Base-by-base conservation (phyloP, 1,284 basidiomycete genomes). In the Wolfiporia cocos region DNA sequence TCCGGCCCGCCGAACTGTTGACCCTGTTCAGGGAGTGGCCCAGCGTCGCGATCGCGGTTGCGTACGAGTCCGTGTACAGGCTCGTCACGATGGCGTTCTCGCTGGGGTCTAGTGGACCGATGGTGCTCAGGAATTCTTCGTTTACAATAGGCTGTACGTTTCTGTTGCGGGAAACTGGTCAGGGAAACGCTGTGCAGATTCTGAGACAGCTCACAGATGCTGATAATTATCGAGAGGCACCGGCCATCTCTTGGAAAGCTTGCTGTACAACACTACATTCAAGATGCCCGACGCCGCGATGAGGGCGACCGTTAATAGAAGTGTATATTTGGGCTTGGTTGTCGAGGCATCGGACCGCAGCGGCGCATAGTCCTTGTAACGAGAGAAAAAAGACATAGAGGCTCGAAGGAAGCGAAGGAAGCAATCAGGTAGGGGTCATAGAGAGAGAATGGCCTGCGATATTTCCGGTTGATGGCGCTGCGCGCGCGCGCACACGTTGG, bases 1-100 rank as follows among this genome's bases (percentile, higher is more conserved):
- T 45, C 20, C 51, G 54, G 14, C 62, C 56, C 3, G 66, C 58
- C 24, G 58, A 60, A 21, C 59, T 61, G 46, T 71, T 66, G 4
- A 58, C 59, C 22, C 51, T 53, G 31, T 49, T 53, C 10, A 70
- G 46, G 1, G 70, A 71, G 48, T 71, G 61, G 4, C 67, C 70
- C 11, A 73, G 62, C 7, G 67, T 65, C 1, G 68, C 65, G n/a
- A 67, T 60, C 3, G 66, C 66, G 26, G 67, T 57, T 10, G 65
- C 62, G 47, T 62, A 73, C 5, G 60, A 53, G 49, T 74, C 66
- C 18, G 64, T 65, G 51, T 70, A 71, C 15, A 74, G 59, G 5
- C 67, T 58, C 5, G 68, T 64, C 1, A 70, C 66, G 32, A 73
- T 55, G 1, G 68, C 67, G 32, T 66, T 65, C 6, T 57, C 48